phyloP scores from a whole-genome alignment of 495 filamentous ascomycete genomes.

The Penicillium flavigenum region DNA sequence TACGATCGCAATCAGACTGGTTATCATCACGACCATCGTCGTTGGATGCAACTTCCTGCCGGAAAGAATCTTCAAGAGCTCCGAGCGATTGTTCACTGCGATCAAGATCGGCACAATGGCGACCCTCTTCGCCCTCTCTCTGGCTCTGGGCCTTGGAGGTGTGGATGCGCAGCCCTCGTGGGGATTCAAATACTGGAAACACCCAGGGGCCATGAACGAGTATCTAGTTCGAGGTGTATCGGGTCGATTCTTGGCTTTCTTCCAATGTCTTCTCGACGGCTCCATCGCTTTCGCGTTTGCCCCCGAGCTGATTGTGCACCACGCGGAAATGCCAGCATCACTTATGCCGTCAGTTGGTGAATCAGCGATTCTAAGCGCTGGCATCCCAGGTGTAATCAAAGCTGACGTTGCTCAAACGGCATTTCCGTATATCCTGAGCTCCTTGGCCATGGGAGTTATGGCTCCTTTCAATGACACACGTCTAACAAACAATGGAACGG shows the following conservation, averaged over 20 bases:
- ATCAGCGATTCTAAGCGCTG: slow-evolving; percentile 11
- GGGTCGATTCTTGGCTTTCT: slow-evolving; percentile 68
- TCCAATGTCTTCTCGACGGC: slow-evolving; percentile 60
- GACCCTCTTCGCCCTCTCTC: slow-evolving; percentile 65
- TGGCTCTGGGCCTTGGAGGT: slow-evolving; percentile 67
- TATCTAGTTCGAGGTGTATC: slow-evolving; percentile 57
- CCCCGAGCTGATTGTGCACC: slow-evolving; percentile 55
- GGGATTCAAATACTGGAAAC: slow-evolving; percentile 74
- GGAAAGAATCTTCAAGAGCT: slow-evolving; percentile 74
- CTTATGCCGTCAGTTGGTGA: slow-evolving; percentile 30
- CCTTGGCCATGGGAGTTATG: slow-evolving; percentile 56
- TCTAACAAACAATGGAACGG: slow-evolving; percentile 49
- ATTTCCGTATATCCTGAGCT: slow-evolving; percentile 61
- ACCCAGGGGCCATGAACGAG: slow-evolving; percentile 69
- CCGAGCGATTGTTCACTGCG: slow-evolving; percentile 73
- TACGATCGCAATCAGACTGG: slow-evolving; percentile 67
- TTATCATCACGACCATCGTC: slow-evolving; percentile 67
- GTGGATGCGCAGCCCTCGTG: slow-evolving; percentile 62
- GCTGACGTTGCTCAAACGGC: slow-evolving; percentile 37
- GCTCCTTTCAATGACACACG: slow-evolving; percentile 55
- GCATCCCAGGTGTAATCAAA: slow-evolving; percentile 23
- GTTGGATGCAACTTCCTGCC: slow-evolving; percentile 75
- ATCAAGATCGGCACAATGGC: slow-evolving; percentile 79
- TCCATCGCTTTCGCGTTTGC: slow-evolving; percentile 56
- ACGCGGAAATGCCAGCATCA: slow-evolving; percentile 48